A percentile compares a stretch with the other conserved stretches of the same genome.
phyloP scores from a whole-genome alignment of 495 filamentous ascomycete genomes.

The Immersiella caudata region DNA sequence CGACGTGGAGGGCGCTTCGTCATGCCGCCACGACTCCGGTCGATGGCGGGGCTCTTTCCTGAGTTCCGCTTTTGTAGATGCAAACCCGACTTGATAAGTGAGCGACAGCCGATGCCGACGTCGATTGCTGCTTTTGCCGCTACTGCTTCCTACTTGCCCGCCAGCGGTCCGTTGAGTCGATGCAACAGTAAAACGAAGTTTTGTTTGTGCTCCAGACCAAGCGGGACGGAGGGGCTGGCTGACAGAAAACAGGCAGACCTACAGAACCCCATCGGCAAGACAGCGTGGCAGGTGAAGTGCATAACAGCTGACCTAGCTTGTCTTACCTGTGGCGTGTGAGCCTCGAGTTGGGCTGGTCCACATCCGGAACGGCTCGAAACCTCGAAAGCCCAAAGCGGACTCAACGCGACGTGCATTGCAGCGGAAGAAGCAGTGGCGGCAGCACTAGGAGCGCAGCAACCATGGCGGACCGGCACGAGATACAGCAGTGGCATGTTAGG shows the following conservation, averaged over 20 bases:
- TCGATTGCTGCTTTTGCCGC: no score
- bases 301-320: background rate
- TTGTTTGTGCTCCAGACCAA: background rate
- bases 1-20: background rate
- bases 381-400: background rate
- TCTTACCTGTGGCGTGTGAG: background rate
- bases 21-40: conserved; percentile 3
- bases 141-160: background rate
- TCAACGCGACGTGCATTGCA: background rate
- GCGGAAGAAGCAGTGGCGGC: background rate
- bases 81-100: background rate
- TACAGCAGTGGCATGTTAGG: conserved; percentile 50
- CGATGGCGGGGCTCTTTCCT: background rate
- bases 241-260: background rate
- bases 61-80: background rate
- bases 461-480: conserved; percentile 29
- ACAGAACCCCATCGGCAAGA: background rate
- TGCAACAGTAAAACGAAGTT: background rate
- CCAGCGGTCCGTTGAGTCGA: background rate
- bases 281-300: conserved; percentile 1
- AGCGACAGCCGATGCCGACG: background rate
- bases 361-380: background rate
- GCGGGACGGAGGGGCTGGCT: background rate
- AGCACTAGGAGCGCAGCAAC: background rate
- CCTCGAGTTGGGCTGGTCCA: background rate